Percentiles rank a stretch among this genome's conserved stretches.
phyloP scores from a whole-genome alignment of 2,329 filamentous ascomycete genomes.

The Penicillium digitatum region DNA sequence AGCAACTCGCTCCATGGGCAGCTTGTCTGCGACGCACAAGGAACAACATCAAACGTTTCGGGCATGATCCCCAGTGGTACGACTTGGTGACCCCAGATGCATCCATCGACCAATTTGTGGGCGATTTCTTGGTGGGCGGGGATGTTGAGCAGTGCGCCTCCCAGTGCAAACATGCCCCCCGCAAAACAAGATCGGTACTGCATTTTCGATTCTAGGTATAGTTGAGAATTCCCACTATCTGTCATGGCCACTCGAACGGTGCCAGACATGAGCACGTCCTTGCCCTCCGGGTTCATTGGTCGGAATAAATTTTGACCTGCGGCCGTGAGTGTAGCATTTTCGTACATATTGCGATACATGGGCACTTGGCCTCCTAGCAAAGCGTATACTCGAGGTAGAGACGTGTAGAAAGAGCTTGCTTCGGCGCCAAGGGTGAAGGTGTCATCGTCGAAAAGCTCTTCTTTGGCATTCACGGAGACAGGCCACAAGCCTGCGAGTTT shows the following conservation, averaged over 20 bases:
- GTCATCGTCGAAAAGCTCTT: constrained; percentile 24
- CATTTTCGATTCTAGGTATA: constrained; percentile 36
- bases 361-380: constrained; percentile 39
- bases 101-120: constrained; percentile 52
- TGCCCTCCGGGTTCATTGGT: constrained; percentile 47
- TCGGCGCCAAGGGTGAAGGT: constrained; percentile 54
- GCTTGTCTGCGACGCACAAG: constrained; percentile 40
- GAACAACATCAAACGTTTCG: constrained; percentile 44
- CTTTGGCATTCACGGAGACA: constrained; percentile 30
- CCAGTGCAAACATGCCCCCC: constrained; percentile 55
- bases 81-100: constrained; percentile 53
- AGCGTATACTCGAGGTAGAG: constrained; percentile 52
- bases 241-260: constrained; percentile 33
- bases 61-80: constrained; percentile 54
- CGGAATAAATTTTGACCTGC: constrained; percentile 47
- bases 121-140: constrained; percentile 49
- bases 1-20: constrained; percentile 40
- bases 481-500: constrained; percentile 42
- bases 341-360: constrained; percentile 54
- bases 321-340: constrained; percentile 45
- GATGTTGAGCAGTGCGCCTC: constrained; percentile 50
- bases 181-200: constrained; percentile 54
- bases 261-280: constrained; percentile 48
- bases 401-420: constrained; percentile 57
- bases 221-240: constrained; percentile 11